These are phyloP conservation scores for Hygrophoropsis aurantiaca DNA, from an alignment of 768 basidiomycete genomes.

Conservation along the genomic window DNA sequence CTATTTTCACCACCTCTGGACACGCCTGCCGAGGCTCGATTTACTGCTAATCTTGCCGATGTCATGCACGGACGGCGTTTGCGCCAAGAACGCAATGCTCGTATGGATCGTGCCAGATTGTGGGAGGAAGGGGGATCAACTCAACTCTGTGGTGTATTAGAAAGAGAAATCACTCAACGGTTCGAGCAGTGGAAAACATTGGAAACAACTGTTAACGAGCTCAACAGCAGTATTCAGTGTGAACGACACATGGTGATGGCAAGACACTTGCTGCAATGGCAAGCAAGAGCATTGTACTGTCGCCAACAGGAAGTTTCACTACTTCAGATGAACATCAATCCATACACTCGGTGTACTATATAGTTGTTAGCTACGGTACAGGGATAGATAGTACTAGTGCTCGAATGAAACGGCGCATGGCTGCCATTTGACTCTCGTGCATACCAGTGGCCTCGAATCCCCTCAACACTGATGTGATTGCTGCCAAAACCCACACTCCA, in stretches of 20 bases:
- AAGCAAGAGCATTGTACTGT: neutral
- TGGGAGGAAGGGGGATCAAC: neutral
- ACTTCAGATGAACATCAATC: too few relatives aligned
- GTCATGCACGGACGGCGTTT: conserved; percentile 1
- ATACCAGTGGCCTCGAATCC: too few relatives aligned
- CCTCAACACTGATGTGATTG: conserved; percentile 16
- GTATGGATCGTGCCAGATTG: neutral
- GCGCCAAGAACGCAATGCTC: neutral
- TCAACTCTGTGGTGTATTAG: too few relatives aligned
- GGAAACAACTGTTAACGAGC: neutral
- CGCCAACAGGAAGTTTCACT: neutral
- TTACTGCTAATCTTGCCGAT: conserved; percentile 4
- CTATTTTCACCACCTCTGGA: conserved; percentile 1
- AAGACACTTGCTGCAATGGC: neutral
- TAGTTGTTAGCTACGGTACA: too few relatives aligned
- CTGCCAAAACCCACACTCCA: conserved; percentile 24
- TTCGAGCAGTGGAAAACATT: neutral
- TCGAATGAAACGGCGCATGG: too few relatives aligned
- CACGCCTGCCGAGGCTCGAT: neutral
- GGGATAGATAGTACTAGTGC: too few relatives aligned
- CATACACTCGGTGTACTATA: too few relatives aligned
- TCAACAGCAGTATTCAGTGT: neutral
- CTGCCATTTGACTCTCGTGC: too few relatives aligned
- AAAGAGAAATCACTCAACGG: neutral
- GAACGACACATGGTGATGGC: conserved; percentile 1